A percentile compares a stretch with the other conserved stretches of the same genome.
phyloP scores from a whole-genome alignment of 2,329 filamentous ascomycete species.

The Teratosphaeria zuluensis region DNA sequence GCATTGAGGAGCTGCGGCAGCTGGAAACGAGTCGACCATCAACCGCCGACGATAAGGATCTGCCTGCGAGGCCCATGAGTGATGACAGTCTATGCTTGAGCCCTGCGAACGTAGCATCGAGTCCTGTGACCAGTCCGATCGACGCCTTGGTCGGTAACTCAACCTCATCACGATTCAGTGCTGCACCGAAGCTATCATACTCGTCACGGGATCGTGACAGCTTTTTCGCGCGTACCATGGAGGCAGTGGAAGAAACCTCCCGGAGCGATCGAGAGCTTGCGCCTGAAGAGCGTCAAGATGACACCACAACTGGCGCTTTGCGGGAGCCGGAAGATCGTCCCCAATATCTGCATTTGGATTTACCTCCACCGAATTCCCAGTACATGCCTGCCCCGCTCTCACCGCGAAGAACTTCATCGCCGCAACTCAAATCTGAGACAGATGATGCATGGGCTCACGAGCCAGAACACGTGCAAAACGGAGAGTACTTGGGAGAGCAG shows the following conservation, averaged over 20 bases:
- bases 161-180: slow-evolving; percentile 43
- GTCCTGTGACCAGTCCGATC: slow-evolving; percentile 24
- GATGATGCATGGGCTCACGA: slow-evolving; percentile 9
- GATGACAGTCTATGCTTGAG: slow-evolving; percentile 37
- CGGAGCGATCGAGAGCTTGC: background rate
- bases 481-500: background rate
- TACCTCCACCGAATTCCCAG: slow-evolving; percentile 25
- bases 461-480: slow-evolving; percentile 2
- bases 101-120: slow-evolving; percentile 25
- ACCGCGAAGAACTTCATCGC: slow-evolving; percentile 49
- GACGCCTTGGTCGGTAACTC: slow-evolving; percentile 43
- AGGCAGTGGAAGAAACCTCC: slow-evolving; percentile 15
- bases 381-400: slow-evolving; percentile 66
- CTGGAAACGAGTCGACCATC: slow-evolving; percentile 45
- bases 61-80: slow-evolving; percentile 62
- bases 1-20: slow-evolving; percentile 76
- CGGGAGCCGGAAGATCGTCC: background rate
- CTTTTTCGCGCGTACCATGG: slow-evolving; percentile 21
- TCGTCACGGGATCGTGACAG: slow-evolving; percentile 17
- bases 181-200: slow-evolving; percentile 26
- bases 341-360: slow-evolving; percentile 3
- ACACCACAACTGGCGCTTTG: background rate
- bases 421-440: slow-evolving; percentile 14
- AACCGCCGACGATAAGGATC: slow-evolving; percentile 53
- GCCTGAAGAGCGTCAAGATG: background rate